phyloP scores from a whole-genome alignment of 1,284 basidiomycete species.

The Rhizoctonia solani region DNA sequence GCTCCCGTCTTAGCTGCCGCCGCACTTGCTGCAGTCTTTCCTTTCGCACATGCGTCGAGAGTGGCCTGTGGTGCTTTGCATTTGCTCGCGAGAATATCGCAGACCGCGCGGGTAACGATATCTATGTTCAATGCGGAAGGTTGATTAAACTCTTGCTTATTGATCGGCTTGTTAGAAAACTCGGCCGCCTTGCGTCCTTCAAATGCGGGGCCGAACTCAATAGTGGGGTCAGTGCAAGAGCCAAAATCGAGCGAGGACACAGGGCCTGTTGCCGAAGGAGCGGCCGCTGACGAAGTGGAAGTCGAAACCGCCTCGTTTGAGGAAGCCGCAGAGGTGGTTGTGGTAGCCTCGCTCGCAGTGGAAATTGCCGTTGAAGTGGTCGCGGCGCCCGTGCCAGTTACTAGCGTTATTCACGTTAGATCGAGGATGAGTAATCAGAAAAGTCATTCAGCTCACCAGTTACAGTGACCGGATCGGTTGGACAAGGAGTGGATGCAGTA shows the following conservation, averaged over 20 bases:
- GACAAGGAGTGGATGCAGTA: slow-evolving; percentile 1
- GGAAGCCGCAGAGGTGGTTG: no score
- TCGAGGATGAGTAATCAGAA: background rate
- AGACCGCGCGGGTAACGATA: slow-evolving; percentile 53
- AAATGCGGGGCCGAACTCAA: slow-evolving; percentile 63
- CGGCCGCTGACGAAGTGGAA: slow-evolving; percentile 19
- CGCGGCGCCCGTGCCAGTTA: slow-evolving; percentile 1
- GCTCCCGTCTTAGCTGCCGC: slow-evolving; percentile 17
- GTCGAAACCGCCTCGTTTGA: no score
- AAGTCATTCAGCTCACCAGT: background rate
- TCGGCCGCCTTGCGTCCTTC: slow-evolving; percentile 60
- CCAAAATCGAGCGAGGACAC: slow-evolving; percentile 44
- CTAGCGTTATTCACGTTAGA: background rate
- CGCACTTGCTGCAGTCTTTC: slow-evolving; percentile 33
- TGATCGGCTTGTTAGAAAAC: slow-evolving; percentile 42
- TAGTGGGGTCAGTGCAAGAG: slow-evolving; percentile 59
- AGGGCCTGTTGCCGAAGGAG: background rate
- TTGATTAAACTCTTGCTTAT: slow-evolving; percentile 49
- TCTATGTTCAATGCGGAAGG: slow-evolving; percentile 57
- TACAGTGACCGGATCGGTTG: slow-evolving; percentile 1
- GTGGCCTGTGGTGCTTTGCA: slow-evolving; percentile 38
- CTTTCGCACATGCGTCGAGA: slow-evolving; percentile 28
- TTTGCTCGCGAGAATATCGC: slow-evolving; percentile 44
- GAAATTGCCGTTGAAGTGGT: slow-evolving; percentile 15
- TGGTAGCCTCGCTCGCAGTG: no score